Base-by-base conservation (phyloP, 768 basidiomycete genomes). In the Boletus edulis region DNA sequence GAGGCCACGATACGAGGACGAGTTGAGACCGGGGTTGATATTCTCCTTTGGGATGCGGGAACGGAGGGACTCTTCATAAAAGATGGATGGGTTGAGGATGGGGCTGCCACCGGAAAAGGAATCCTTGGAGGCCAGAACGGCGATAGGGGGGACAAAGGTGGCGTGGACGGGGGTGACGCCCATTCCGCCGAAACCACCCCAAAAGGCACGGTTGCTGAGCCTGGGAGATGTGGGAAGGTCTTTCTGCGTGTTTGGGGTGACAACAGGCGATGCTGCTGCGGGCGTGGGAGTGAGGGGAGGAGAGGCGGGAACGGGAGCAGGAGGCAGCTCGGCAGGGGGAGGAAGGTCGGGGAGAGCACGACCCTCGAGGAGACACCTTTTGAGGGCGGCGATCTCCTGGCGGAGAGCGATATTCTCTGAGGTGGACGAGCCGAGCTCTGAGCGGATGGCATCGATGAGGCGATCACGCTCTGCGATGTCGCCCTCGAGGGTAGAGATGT, bases 401-500 rank as follows among this genome's bases (percentile, higher is more conserved):
- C 89, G 79, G 29, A 97, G 76, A 5, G 91, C 94, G 17, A 80
- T 71, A 67, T 96, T 96, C 75, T 98, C 94, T 2, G 81, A 83
- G 67, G 82, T 82, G 22, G 85, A 85, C 1, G 82, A 81, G 37
- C 89, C 89, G 18, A 97, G 82, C 67, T 98, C 92, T 14, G 83
- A 76, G 48, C 89, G 84, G 70, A 95, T 91, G 32, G 88, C 87
- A 58, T 91, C 89, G 59, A 99, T 87, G 57, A 98, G 82, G 18
- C 83, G 79, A 75, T 99, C 96, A 27, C 96, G 85, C 67, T 95
- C 92, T 14, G 89, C 88, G 65, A 98, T 91, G 69, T 96, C 92
- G 52, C 84, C 86, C 68, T 99, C 97, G 50, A 99, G 86, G 0
- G 92, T 94, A 10, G 87, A 81, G 57, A 98, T 97, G 70, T 99